These are phyloP conservation scores for Alopecurus myosuroides DNA, from an alignment of 176 grass and related monocot genomes.

Conservation along the genomic window DNA sequence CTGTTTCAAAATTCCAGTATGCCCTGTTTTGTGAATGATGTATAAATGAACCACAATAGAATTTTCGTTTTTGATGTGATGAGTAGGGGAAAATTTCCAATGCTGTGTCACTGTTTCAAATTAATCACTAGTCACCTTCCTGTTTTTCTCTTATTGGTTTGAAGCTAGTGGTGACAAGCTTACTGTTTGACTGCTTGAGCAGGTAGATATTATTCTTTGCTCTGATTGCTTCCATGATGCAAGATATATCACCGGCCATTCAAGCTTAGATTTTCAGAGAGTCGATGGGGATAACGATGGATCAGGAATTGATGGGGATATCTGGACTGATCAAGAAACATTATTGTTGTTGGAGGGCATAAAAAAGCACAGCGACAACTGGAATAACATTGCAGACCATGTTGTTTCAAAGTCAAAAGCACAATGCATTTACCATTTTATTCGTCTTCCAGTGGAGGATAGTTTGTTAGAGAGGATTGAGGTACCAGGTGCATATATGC, in stretches of 20 bases:
- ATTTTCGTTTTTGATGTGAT: not conserved
- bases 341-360: slow-evolving; percentile 86
- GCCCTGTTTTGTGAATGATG: not conserved
- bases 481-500: slow-evolving; percentile 32
- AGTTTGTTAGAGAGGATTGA: slow-evolving; percentile 77
- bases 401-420: slow-evolving; percentile 85
- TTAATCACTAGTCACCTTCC: not conserved
- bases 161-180: not conserved
- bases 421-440: slow-evolving; percentile 97
- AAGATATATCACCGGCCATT: slow-evolving; percentile 80
- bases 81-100: not conserved
- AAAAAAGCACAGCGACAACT: slow-evolving; percentile 82
- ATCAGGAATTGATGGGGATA: slow-evolving; percentile 58
- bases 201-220: slow-evolving; percentile 76
- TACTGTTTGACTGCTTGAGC: slow-evolving; percentile 38
- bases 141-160: not conserved
- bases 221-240: slow-evolving; percentile 78
- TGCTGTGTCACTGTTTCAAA: not conserved
- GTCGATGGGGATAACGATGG: slow-evolving; percentile 52
- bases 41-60: not conserved
- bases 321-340: slow-evolving; percentile 86
- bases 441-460: slow-evolving; percentile 81
- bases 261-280: slow-evolving; percentile 78
- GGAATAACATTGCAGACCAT: slow-evolving; percentile 89
- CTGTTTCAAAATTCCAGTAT: not conserved